Percentiles rank a stretch among this genome's conserved stretches.
phyloP scores from a whole-genome alignment of 1,284 basidiomycete genomes.

The Sporisorium graminicola region DNA sequence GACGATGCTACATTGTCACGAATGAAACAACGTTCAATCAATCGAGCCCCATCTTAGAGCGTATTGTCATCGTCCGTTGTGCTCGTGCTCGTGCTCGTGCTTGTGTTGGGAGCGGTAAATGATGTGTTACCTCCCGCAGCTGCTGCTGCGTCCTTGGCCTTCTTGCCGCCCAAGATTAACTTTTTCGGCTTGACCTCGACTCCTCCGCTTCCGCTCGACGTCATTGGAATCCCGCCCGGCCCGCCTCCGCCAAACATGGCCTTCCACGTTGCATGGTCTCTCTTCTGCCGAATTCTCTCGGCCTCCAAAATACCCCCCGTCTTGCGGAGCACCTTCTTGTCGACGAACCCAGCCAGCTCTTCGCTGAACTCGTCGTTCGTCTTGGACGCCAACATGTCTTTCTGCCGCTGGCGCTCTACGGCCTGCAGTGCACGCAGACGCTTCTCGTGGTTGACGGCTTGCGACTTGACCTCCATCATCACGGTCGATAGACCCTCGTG shows the following conservation, averaged over 20 bases:
- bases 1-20: neutral
- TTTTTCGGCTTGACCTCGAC: constrained; percentile 43
- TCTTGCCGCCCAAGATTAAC: constrained; percentile 43
- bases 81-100: constrained; percentile 3
- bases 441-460: constrained; percentile 67
- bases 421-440: constrained; percentile 66
- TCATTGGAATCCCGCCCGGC: constrained; percentile 40
- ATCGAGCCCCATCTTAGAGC: constrained; percentile 2
- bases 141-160: constrained; percentile 12
- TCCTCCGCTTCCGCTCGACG: constrained; percentile 22
- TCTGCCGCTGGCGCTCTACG: constrained; percentile 63
- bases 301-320: constrained; percentile 66
- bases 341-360: constrained; percentile 68
- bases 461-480: constrained; percentile 68
- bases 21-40: neutral
- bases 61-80: constrained; percentile 20
- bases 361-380: constrained; percentile 66
- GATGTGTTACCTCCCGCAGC: neutral
- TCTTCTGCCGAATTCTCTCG: constrained; percentile 61
- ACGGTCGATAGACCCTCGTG: constrained; percentile 67
- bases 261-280: constrained; percentile 65
- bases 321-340: constrained; percentile 64
- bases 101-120: constrained; percentile 1
- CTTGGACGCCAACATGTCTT: constrained; percentile 51
- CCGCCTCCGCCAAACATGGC: constrained; percentile 65